Evolutionary conservation across 805 yeast species (phyloP), one percentile per base, ranked within the genome.

Genomic region (Lipomyces yamadae): DNA sequence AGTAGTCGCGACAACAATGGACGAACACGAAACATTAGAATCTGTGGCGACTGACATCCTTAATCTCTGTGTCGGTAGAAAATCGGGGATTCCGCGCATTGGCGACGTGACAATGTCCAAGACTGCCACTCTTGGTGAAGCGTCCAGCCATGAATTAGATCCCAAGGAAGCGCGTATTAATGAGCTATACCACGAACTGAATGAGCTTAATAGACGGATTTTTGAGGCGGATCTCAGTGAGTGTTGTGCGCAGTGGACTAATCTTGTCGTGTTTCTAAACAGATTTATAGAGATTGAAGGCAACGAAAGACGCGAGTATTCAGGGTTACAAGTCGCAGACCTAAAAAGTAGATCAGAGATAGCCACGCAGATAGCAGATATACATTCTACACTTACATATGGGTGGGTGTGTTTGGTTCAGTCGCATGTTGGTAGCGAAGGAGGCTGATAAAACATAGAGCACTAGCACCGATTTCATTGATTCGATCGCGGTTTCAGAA

Each of bases 361-460:
- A 34, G 30, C 55, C 6, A 29, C 24, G 30, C 32, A 52, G 34
- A 29, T 52, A 8, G 55, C 55, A 32, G 55, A 52, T 52, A 52
- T 52, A 52, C 55, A 52, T 52, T 52, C 55, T 32, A 29, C 34
- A 29, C 10, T 52, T 32, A 42, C 18, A 42, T 42, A 42, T 42
- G 48, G 48, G 48, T 42, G 24, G 24, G 48, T 11, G 45, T n/a
- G 15, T 37, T 37, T 11, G 48, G n/a, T 15, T 42, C 6, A 24
- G n/a, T 15, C 15, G 15, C 48, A 42, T 42, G n/a, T 24, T n/a
- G 48, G 6, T 2, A 42, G 7, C 18, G 24, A 42, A 42, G 3
- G 48, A 15, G 7, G 48, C 48, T 42, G 48, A 42, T 15, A 3
- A 24, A 15, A 8, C 2, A 15, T n/a, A 42, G 48, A 15, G 18